A percentile compares a stretch with the other conserved stretches of the same genome.
Evolutionary conservation across 2,329 filamentous ascomycete genomes (phyloP).

Genomic region (Trichoderma semiorbis): DNA sequence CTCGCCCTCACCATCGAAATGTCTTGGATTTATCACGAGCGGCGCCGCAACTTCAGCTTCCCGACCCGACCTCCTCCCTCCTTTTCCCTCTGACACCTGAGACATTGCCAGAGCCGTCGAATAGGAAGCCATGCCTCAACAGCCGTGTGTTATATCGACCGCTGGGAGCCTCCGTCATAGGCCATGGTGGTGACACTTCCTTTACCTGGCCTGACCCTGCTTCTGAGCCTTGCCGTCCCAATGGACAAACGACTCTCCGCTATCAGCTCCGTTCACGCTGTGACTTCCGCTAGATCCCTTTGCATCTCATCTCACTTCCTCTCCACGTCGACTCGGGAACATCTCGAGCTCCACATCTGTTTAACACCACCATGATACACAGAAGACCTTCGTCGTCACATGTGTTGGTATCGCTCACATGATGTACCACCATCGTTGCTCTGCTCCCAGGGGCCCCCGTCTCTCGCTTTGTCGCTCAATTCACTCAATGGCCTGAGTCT

Average conservation of each 20-base stretch:
- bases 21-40: slow-evolving; percentile 11
- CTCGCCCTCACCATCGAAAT: slow-evolving; percentile 10
- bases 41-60: neutral
- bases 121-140: neutral
- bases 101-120: neutral
- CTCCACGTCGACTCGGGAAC: neutral
- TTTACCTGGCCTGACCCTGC: slow-evolving; percentile 7
- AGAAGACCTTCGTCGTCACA: slow-evolving; percentile 9
- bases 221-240: neutral
- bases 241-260: slow-evolving; percentile 6
- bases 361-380: slow-evolving; percentile 12
- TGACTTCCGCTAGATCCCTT: neutral
- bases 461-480: neutral
- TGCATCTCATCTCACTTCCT: neutral
- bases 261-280: slow-evolving; percentile 3
- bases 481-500: neutral
- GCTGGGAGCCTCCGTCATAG: neutral
- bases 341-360: slow-evolving; percentile 9
- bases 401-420: slow-evolving; percentile 9
- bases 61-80: neutral
- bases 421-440: slow-evolving; percentile 3
- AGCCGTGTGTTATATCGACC: neutral
- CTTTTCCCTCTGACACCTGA: neutral
- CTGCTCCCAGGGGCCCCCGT: neutral
- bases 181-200: slow-evolving; percentile 1